Evolutionary conservation across 2,329 filamentous ascomycete genomes (phyloP).

Genomic region (Aspergillus sclerotialis): DNA sequence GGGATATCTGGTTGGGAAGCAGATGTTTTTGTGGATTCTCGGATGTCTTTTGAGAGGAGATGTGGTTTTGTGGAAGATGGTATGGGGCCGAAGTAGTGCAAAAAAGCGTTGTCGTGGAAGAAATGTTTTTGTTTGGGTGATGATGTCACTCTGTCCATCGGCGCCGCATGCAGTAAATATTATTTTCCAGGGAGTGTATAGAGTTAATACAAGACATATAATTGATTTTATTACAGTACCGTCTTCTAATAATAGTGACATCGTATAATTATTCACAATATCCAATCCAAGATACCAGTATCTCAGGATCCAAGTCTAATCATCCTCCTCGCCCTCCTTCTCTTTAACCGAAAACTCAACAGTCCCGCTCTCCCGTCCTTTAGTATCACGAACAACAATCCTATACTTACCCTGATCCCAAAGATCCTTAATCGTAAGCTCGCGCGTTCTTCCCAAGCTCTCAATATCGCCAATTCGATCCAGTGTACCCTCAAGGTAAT

Average conservation of each 20-base stretch:
- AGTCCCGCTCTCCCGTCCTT: slow-evolving; percentile 41
- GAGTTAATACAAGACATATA: neutral
- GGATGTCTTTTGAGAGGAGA: neutral
- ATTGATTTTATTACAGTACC: no score
- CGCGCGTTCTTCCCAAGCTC: slow-evolving; percentile 83
- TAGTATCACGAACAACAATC: slow-evolving; percentile 46
- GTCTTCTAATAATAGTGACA: no score
- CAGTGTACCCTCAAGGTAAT: slow-evolving; percentile 74
- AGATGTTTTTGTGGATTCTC: no score
- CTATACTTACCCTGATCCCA: slow-evolving; percentile 77
- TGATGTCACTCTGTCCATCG: slow-evolving; percentile 25
- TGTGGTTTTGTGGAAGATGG: neutral
- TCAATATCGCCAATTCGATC: slow-evolving; percentile 89
- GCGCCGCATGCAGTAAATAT: slow-evolving; percentile 3
- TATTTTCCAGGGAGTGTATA: slow-evolving; percentile 1
- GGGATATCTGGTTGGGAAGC: no score
- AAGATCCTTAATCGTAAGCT: slow-evolving; percentile 90
- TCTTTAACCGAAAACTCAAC: slow-evolving; percentile 42
- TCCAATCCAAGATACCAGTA: slow-evolving; percentile 1
- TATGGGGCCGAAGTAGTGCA: no score
- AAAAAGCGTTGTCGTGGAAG: slow-evolving; percentile 3
- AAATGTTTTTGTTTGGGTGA: slow-evolving; percentile 13
- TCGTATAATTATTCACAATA: slow-evolving; percentile 3
- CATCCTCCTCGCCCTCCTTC: slow-evolving; percentile 26
- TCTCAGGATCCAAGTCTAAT: slow-evolving; percentile 13